These are phyloP conservation scores for Massariosphaeria phaeospora DNA, from an alignment of 495 filamentous ascomycete genomes.

Conservation along the genomic window DNA sequence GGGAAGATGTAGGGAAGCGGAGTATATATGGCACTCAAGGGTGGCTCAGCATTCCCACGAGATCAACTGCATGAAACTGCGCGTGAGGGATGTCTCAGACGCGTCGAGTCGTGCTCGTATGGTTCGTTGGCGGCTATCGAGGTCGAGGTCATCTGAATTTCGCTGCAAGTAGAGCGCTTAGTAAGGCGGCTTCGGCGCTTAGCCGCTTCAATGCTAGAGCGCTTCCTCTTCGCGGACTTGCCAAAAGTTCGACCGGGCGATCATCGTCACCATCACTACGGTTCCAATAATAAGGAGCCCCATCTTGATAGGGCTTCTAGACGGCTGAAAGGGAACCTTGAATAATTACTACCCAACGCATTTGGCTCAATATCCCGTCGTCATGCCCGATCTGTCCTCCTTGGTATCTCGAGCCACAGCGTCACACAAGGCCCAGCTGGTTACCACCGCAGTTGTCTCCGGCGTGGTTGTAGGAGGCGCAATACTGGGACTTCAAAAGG, in stretches of 20 bases:
- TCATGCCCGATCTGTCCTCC: constrained; percentile 52
- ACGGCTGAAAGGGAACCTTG: too few species aligned
- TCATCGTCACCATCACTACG: too few species aligned
- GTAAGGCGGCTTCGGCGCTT: too few species aligned
- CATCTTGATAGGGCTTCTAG: too few species aligned
- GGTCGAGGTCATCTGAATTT: constrained; percentile 24
- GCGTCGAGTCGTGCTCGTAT: constrained; percentile 16
- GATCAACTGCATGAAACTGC: constrained; percentile 31
- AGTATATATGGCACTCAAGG: neutral
- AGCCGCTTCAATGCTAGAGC: too few species aligned
- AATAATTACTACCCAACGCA: too few species aligned
- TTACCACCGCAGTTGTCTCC: constrained; percentile 69
- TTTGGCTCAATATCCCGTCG: too few species aligned
- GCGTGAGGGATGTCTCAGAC: constrained; percentile 32
- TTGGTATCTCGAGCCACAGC: constrained; percentile 53
- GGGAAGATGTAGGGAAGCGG: neutral
- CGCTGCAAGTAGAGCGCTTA: constrained; percentile 12
- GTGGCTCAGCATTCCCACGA: neutral
- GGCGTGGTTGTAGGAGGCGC: constrained; percentile 67
- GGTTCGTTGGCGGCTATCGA: constrained; percentile 20
- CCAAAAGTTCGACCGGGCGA: too few species aligned
- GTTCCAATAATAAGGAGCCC: too few species aligned
- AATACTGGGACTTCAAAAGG: constrained; percentile 48
- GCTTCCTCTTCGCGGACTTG: too few species aligned
- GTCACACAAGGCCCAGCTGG: constrained; percentile 60